phyloP scores from a whole-genome alignment of 768 basidiomycete genomes.

The Phallus indusiatus region DNA sequence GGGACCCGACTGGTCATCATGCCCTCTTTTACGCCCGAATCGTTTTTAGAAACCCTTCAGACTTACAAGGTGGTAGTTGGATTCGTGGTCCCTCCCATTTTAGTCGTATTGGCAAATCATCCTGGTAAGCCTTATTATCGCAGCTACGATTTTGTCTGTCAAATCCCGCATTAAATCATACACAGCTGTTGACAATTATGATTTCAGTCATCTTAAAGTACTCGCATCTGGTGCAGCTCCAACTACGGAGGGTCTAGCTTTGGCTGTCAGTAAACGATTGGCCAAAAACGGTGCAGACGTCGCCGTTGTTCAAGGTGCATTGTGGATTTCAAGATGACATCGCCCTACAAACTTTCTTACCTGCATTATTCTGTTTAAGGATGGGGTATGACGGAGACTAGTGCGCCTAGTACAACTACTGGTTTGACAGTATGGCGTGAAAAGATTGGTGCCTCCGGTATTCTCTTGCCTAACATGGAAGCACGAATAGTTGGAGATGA shows the following conservation, averaged over 20 bases:
- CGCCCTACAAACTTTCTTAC: not conserved
- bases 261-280: constrained; percentile 32
- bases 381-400: constrained; percentile 3
- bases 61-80: constrained; percentile 50
- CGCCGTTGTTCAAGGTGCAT: constrained; percentile 32
- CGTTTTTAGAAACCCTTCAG: constrained; percentile 57
- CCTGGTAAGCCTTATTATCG: constrained; percentile 34
- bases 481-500: constrained; percentile 25
- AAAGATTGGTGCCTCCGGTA: constrained; percentile 19
- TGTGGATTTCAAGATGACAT: not conserved
- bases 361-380: not conserved
- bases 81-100: constrained; percentile 75
- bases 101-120: constrained; percentile 64
- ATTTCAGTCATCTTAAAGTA: constrained; percentile 47
- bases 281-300: constrained; percentile 30
- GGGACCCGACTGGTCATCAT: constrained; percentile 50
- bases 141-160: not conserved
- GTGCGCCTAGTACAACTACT: constrained; percentile 3
- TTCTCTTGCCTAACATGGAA: constrained; percentile 26
- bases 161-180: not conserved
- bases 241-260: constrained; percentile 51
- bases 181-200: constrained; percentile 43
- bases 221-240: constrained; percentile 78
- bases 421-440: constrained; percentile 18
- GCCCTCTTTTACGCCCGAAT: constrained; percentile 58